Evolutionary conservation across 1,284 basidiomycete genomes (phyloP), one percentile per base, ranked within the genome.

Genomic region (Wolfiporia cocos): DNA sequence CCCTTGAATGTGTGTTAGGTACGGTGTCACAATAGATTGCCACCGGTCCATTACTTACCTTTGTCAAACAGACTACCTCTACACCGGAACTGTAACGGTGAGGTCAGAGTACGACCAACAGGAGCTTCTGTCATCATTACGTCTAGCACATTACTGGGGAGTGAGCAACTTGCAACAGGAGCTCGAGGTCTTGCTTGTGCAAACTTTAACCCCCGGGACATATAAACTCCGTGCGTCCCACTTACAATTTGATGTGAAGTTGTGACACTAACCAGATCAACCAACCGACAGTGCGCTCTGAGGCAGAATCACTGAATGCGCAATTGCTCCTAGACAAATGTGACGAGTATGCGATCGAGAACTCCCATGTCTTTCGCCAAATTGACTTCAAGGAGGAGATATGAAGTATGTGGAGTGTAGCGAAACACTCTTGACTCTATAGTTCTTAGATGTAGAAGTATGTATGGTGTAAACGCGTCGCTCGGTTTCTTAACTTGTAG

Each of bases 101-200:
- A 5, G 6, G 15, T 21, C 24, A 15, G 19, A 24, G 17, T 18
- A 35, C 23, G 40, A 42, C 21, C 32, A 42, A 29, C 17, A 19
- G 3, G 40, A 35, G 28, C 19, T 42, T 9, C 22, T 42, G 15
- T 26, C 22, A 7, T 12, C 36, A 3, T 21, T 42, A 19, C 32
- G 21, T 18, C 23, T 42, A 6, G 32, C 40, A 15, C 40, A 42
- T 30, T 30, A 29, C 33, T 35, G 32, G 40, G n/a, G 23, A 11
- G n/a, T 42, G n/a, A 10, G 3, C 11, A 14, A 36, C 17, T 17
- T 42, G 23, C 23, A 35, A 5, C 3, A 9, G 18, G 33, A 42
- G 24, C 20, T 42, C 3, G 21, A 42, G 17, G 28, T 11, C 18
- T 7, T 34, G 17, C 26, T 42, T n/a, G n/a, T 42, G 11, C 15